Evolutionary conservation across 176 grass and related monocot genomes (phyloP).

Genomic region (Sorghum bicolor): DNA sequence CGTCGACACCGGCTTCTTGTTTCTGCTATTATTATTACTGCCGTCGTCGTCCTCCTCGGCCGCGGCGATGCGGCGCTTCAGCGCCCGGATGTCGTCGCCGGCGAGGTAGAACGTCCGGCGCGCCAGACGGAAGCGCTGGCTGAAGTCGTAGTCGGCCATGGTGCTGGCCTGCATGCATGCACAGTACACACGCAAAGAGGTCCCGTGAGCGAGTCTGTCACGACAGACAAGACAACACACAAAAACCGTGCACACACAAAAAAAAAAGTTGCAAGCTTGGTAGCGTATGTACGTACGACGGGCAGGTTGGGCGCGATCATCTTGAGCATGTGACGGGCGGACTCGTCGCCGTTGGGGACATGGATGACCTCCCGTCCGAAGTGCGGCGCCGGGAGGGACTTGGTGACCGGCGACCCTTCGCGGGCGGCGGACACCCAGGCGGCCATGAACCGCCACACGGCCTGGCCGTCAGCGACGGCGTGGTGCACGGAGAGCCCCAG

Average conservation of each 20-base stretch:
- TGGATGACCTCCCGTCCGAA: constrained; percentile 2
- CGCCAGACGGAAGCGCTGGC: background rate
- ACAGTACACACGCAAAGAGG: too few species aligned
- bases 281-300: background rate
- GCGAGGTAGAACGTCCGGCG: constrained; percentile 11
- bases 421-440: constrained; percentile 33
- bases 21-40: background rate
- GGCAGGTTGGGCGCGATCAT: constrained; percentile 39
- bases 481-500: constrained; percentile 47
- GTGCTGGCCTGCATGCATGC: background rate
- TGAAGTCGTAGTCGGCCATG: background rate
- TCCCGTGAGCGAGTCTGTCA: background rate
- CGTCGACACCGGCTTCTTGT: constrained; percentile 32
- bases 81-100: background rate
- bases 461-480: constrained; percentile 39
- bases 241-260: too few species aligned
- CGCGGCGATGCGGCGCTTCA: constrained; percentile 19
- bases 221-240: background rate
- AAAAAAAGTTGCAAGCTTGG: background rate
- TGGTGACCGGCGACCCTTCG: background rate
- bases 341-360: constrained; percentile 15
- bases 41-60: background rate
- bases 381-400: background rate
- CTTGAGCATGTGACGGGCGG: constrained; percentile 8
- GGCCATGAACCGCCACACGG: constrained; percentile 34